Evolutionary conservation across 495 filamentous ascomycete species (phyloP).

Genomic region (Penicillium argentinense): DNA sequence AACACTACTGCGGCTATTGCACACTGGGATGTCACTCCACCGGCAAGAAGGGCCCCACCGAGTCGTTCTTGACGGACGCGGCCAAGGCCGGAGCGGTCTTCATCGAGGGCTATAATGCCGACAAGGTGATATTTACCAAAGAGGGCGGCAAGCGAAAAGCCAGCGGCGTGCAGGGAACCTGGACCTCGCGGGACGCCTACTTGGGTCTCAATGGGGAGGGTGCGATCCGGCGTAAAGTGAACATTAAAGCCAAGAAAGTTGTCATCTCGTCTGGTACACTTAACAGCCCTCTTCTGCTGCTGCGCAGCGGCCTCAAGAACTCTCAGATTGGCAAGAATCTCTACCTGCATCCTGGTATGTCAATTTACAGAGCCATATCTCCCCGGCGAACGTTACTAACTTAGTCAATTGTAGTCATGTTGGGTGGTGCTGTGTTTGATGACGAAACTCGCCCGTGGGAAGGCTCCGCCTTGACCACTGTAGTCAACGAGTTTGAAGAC

Average conservation of each 20-base stretch:
- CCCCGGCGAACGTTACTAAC: background rate
- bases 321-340: constrained; percentile 83
- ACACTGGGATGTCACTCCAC: constrained; percentile 68
- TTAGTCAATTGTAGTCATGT: constrained; percentile 35
- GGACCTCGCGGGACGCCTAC: constrained; percentile 67
- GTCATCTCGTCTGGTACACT: constrained; percentile 73
- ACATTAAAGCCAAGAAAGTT: constrained; percentile 79
- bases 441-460: constrained; percentile 75
- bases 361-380: background rate
- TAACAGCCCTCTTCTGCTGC: constrained; percentile 71
- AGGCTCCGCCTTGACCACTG: constrained; percentile 72
- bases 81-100: constrained; percentile 71
- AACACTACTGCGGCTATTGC: constrained; percentile 80
- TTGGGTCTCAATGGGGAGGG: constrained; percentile 53
- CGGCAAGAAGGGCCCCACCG: constrained; percentile 75
- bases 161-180: constrained; percentile 66
- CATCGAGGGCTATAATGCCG: constrained; percentile 72
- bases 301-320: constrained; percentile 74
- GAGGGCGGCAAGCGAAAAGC: constrained; percentile 56
- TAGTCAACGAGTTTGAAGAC: constrained; percentile 77
- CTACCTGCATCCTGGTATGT: constrained; percentile 68
- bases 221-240: constrained; percentile 54
- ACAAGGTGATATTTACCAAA: constrained; percentile 65
- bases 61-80: constrained; percentile 77
- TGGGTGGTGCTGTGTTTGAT: constrained; percentile 61